Percentiles rank a stretch among this genome's conserved stretches.
phyloP scores from a whole-genome alignment of 2,329 filamentous ascomycete genomes.

The Pyrenochaeta sp. region DNA sequence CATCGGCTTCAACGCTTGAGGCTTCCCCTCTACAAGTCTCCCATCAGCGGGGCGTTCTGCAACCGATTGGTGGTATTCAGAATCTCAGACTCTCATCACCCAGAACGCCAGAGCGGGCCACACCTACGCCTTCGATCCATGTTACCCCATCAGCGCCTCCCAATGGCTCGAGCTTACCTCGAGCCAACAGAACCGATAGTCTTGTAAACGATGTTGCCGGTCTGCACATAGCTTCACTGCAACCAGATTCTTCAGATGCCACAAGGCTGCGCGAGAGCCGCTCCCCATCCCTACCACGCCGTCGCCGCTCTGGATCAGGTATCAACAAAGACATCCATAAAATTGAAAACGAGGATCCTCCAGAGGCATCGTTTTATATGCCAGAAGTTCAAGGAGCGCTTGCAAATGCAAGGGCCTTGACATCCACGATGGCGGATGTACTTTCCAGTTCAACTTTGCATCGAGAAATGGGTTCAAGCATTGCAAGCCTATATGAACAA shows the following conservation, averaged over 20 bases:
- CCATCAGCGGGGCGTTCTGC: slow-evolving; percentile 1
- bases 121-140: slow-evolving; percentile 15
- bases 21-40: background rate
- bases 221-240: slow-evolving; percentile 6
- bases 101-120: background rate
- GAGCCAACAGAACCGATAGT: slow-evolving; percentile 7
- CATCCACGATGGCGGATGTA: slow-evolving; percentile 39
- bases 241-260: background rate
- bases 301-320: slow-evolving; percentile 24
- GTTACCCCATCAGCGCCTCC: slow-evolving; percentile 10
- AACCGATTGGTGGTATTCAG: slow-evolving; percentile 3
- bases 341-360: slow-evolving; percentile 26
- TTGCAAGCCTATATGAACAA: slow-evolving; percentile 46
- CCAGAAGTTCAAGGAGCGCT: slow-evolving; percentile 20
- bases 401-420: slow-evolving; percentile 43
- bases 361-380: slow-evolving; percentile 12
- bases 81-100: slow-evolving; percentile 11
- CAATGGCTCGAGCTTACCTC: background rate
- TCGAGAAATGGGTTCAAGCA: slow-evolving; percentile 51
- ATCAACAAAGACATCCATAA: slow-evolving; percentile 11
- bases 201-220: slow-evolving; percentile 1
- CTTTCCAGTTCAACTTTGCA: slow-evolving; percentile 50
- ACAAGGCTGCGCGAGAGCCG: slow-evolving; percentile 1
- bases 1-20: slow-evolving; percentile 5
- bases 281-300: slow-evolving; percentile 22